Evolutionary conservation across 257 asterid genomes (phyloP).

Genomic region (Lycium barbarum): DNA sequence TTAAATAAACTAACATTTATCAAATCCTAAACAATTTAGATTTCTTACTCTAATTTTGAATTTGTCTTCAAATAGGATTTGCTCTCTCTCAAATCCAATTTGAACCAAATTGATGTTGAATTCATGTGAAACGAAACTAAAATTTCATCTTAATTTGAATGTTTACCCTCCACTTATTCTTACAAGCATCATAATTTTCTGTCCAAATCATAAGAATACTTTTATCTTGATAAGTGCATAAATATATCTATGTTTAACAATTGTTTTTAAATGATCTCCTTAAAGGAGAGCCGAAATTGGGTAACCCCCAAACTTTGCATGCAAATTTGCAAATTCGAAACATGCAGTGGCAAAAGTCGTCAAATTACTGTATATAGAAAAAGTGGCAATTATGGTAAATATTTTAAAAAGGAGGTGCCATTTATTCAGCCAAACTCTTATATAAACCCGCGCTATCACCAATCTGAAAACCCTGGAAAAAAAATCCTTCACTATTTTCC

Average conservation of each 20-base stretch:
- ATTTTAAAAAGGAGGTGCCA: constrained; percentile 27
- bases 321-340: background rate
- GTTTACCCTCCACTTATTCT: no score
- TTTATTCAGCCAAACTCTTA: constrained; percentile 17
- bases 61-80: no score
- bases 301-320: background rate
- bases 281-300: background rate
- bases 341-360: background rate
- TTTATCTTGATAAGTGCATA: background rate
- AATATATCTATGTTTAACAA: no score
- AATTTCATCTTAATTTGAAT: no score
- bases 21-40: no score
- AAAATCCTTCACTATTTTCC: constrained; percentile 13
- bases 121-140: no score
- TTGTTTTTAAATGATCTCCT: background rate
- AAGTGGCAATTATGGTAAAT: constrained; percentile 44
- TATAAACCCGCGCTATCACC: constrained; percentile 39
- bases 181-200: background rate
- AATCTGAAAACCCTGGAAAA: constrained; percentile 18
- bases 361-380: background rate
- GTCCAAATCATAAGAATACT: background rate
- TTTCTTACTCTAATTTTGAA: no score
- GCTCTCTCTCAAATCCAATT: no score
- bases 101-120: no score
- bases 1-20: no score